Percentiles rank a stretch among this genome's conserved stretches.
phyloP scores from a whole-genome alignment of 768 basidiomycete genomes.

The Boletus tomentosulus region DNA sequence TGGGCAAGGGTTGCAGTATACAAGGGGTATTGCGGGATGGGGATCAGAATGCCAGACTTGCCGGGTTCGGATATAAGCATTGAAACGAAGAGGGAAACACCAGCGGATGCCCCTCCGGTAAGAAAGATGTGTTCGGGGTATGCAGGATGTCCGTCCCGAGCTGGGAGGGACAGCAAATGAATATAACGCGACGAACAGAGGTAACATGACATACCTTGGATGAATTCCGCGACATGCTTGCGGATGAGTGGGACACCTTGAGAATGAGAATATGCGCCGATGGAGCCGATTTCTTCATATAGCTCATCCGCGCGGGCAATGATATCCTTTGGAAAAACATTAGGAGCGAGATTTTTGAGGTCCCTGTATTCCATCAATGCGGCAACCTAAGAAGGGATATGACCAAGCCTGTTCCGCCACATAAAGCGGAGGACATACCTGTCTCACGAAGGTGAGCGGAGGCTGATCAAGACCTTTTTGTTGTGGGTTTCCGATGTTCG shows the following conservation, averaged over 20 bases:
- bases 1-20: constrained; percentile 95
- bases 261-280: constrained; percentile 94
- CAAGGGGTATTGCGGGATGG: constrained; percentile 97
- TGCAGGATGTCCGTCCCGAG: constrained; percentile 85
- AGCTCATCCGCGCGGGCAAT: constrained; percentile 78
- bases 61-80: constrained; percentile 65
- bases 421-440: constrained; percentile 50
- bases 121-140: constrained; percentile 87
- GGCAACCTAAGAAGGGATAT: constrained; percentile 55
- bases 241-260: constrained; percentile 91
- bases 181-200: neutral
- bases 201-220: constrained; percentile 54
- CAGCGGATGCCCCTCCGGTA: constrained; percentile 90
- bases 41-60: constrained; percentile 80
- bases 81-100: constrained; percentile 83
- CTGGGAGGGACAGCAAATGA: constrained; percentile 36
- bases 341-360: constrained; percentile 68
- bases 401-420: neutral
- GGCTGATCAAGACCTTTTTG: constrained; percentile 92
- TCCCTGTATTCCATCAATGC: constrained; percentile 91
- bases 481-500: constrained; percentile 98
- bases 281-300: constrained; percentile 80
- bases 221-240: constrained; percentile 84
- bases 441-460: constrained; percentile 87
- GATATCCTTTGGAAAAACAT: constrained; percentile 83